Evolutionary conservation across 192 early-diverging fungal species (phyloP).

Genomic region (Podila horticola): DNA sequence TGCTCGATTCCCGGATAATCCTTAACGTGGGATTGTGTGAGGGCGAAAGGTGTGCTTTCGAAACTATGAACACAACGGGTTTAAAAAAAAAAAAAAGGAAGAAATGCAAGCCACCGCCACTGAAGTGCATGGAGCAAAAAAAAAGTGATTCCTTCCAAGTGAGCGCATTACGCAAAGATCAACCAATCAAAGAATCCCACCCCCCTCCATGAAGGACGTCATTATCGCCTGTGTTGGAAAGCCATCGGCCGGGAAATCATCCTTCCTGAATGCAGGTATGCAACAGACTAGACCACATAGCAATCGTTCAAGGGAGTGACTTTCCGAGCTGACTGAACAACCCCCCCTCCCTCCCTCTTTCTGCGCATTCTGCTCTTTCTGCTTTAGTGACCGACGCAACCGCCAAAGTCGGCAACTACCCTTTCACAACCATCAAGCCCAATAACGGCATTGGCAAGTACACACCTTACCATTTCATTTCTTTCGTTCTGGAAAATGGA

Average conservation of each 20-base stretch:
- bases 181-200: not conserved
- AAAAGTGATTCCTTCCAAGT: not conserved
- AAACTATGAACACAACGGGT: not conserved
- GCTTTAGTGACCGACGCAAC: slow-evolving; percentile 75
- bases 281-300: not conserved
- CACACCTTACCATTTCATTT: not conserved
- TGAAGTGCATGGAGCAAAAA: not conserved
- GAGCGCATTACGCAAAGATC: not conserved
- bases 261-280: slow-evolving; percentile 79
- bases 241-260: slow-evolving; percentile 85
- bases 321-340: not conserved
- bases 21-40: not conserved
- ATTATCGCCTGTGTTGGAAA: slow-evolving; percentile 79
- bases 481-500: no score
- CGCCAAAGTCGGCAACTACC: slow-evolving; percentile 86
- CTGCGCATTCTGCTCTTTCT: no score
- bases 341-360: not conserved
- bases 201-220: slow-evolving; percentile 53
- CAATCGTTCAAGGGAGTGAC: no score
- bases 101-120: not conserved
- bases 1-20: no score
- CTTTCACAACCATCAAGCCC: slow-evolving; percentile 89
- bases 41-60: not conserved
- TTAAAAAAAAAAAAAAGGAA: not conserved
- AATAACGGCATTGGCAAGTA: slow-evolving; percentile 73